Percentiles rank a stretch among this genome's conserved stretches.
Evolutionary conservation across 352 stramenopile species (phyloP).

Genomic region (Peronospora farinosa): DNA sequence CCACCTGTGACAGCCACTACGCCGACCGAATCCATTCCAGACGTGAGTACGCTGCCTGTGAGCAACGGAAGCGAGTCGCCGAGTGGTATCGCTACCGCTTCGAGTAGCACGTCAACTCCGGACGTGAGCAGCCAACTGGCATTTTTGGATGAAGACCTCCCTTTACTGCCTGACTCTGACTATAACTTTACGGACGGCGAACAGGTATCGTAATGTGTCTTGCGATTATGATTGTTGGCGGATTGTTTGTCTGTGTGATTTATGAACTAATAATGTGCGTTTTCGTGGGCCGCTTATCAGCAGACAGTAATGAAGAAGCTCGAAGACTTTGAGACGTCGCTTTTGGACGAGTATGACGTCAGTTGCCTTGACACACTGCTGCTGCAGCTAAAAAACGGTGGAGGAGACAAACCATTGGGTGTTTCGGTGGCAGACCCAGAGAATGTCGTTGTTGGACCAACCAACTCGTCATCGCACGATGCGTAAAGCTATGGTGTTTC

Average conservation of each 20-base stretch:
- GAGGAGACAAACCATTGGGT: conserved; percentile 33
- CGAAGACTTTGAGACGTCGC: conserved; percentile 82
- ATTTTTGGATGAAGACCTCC: conserved; percentile 72
- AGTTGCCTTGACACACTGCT: conserved; percentile 78
- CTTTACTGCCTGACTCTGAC: conserved; percentile 59
- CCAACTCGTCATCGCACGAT: conserved; percentile 32
- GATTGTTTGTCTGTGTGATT: conserved; percentile 4
- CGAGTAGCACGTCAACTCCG: conserved; percentile 7
- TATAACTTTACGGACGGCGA: conserved; percentile 72
- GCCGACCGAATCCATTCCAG: conserved; percentile 8
- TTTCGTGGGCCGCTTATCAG: conserved; percentile 34
- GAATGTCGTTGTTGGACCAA: conserved; percentile 47
- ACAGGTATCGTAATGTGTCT: conserved; percentile 47
- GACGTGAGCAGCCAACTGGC: conserved; percentile 36
- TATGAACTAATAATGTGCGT: conserved; percentile 23
- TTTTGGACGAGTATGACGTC: conserved; percentile 84
- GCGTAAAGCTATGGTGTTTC: conserved; percentile 19
- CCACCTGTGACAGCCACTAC: conserved; percentile 8
- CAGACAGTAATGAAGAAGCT: conserved; percentile 85
- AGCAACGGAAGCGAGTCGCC: conserved; percentile 3
- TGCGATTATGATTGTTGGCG: conserved; percentile 5
- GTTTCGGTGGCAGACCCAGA: conserved; percentile 49
- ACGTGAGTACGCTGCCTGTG: conserved; percentile 1
- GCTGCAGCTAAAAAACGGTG: conserved; percentile 62
- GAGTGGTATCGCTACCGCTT: background rate